Base-by-base conservation (phyloP, 1,284 basidiomycete genomes). In the Ganoderma lingzhi region DNA sequence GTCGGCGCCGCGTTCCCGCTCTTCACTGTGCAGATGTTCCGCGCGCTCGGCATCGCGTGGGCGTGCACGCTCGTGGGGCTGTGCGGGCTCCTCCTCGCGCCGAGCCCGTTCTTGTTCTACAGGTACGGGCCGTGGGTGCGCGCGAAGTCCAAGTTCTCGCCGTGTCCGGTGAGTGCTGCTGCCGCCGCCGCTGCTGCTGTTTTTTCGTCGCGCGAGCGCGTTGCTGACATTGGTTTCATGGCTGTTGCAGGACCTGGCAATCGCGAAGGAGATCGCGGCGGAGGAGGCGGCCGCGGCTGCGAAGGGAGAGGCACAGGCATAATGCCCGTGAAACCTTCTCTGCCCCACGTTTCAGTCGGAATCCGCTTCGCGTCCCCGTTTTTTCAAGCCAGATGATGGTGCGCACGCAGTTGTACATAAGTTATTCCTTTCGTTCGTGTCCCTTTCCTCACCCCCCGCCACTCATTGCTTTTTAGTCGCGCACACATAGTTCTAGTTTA, bases 1-100 rank as follows among this genome's bases (percentile, higher is more conserved):
- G 82, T 88, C 15, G 91, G 87, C 5, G 88, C 90, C 0, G 85
- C 87, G 0, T 91, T 93, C 82, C 91, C 91, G 15, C 80, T 93
- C 0, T 92, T 92, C 79, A 89, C 87, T 0, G 82, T 84, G 3
- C 86, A 88, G 75, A 89, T 90, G 87, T 90, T 88, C 79, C 80
- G 79, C 30, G 81, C 85, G 85, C 73, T 91, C 63, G 85, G 85
- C 19, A 82, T 88, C 58, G 84, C 86, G 73, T 90, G 88, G 87
- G 86, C 88, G 9, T 82, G 82, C 55, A 88, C 87, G 4, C 78
- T 91, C 41, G 78, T 90, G 30, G 90, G 85, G 8, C 76, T 85
- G n/a, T 72, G 90, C 35, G 82, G 80, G 0, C 76, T 89, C 1
- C 61, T 88, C 6, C 84, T 90, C 51, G 81, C 85, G 1, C 89